Evolutionary conservation across 306 rosid genomes (phyloP), one percentile per base, ranked within the genome.

Genomic region (Pyrus pyrifolia): DNA sequence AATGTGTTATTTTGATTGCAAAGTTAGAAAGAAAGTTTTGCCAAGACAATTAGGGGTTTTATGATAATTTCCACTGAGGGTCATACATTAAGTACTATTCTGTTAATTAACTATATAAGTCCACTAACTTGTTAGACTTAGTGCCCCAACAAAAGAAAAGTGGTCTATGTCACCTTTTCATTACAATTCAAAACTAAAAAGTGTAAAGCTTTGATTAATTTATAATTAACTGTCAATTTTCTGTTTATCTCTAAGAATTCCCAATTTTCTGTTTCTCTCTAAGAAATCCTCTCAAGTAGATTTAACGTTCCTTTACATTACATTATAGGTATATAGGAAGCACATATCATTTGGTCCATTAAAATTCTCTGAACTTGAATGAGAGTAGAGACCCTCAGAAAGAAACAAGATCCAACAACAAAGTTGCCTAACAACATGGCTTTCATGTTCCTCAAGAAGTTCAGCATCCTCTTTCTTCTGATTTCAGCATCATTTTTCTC

Each of bases 61-160:
- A 65, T 73, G 78, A 77, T 92, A 83, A 87, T 86, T 87, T 86
- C 86, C 81, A 83, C 86, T 83, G 35, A 45, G 45, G 82, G 45
- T 82, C 78, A 75, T 77, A 15, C 1, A 72, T 58, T 70, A 38
- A 19, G 70, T 71, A 82, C 78, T 78, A 81, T 78, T 81, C 71
- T 79, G 81, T 74, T 83, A 77, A 52, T 70, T 68, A 76, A 77
- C 33, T 27, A 75, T 55, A 79, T 44, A 55, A 76, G 68, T 77
- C 92, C 93, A 89, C 95, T 88, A 77, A 83, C 85, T 81, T 74
- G 27, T 55, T 74, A 81, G 87, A 86, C 86, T 81, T 89, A 78
- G 91, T 87, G 97, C 88, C 84, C 88, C 97, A 86, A 89, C 97
- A 86, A 86, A 75, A 79, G 86, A 85, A 89, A 89, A 89, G 95